Conservation (phyloP, 108 stramenopile genomes). For the Phaeodactylum tricornutum region DNA sequence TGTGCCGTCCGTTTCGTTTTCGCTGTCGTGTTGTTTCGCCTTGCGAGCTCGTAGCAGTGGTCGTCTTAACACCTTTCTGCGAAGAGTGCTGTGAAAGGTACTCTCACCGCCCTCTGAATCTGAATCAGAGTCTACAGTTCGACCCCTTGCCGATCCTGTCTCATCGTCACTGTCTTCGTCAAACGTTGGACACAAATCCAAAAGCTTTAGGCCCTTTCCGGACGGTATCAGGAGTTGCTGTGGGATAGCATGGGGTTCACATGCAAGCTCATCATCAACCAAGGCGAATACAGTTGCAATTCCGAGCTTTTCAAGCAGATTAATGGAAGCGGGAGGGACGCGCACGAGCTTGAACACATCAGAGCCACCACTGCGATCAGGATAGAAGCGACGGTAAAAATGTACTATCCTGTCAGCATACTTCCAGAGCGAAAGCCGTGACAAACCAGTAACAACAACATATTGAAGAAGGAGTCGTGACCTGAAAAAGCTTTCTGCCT, state of each 20-base stretch:
- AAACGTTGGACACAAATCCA: conserved; percentile 65
- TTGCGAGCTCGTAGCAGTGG: conserved; percentile 14
- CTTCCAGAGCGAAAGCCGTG: conserved; percentile 38
- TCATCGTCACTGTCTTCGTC: conserved; percentile 35
- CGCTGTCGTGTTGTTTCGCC: conserved; percentile 2
- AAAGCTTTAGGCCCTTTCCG: conserved; percentile 64
- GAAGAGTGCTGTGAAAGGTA: conserved; percentile 14
- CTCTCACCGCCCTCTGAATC: conserved; percentile 22
- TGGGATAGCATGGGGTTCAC: conserved; percentile 67
- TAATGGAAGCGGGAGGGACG: conserved; percentile 61
- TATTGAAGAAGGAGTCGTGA: conserved; percentile 35
- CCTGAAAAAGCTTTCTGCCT: not conserved
- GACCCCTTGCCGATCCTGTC: conserved; percentile 6
- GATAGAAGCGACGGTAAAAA: not conserved
- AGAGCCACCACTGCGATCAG: not conserved
- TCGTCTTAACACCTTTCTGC: conserved; percentile 9
- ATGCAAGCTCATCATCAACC: conserved; percentile 81
- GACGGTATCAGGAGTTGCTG: conserved; percentile 85
- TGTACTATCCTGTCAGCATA: not conserved
- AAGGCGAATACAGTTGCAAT: conserved; percentile 64
- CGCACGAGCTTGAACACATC: conserved; percentile 13
- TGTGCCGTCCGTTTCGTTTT: conserved; percentile 7
- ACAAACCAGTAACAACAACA: conserved; percentile 38
- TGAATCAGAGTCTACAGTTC: conserved; percentile 22
- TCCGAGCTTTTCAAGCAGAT: conserved; percentile 71